Base-by-base conservation (phyloP, 495 filamentous ascomycete genomes). In the Penicillium arizonense region DNA sequence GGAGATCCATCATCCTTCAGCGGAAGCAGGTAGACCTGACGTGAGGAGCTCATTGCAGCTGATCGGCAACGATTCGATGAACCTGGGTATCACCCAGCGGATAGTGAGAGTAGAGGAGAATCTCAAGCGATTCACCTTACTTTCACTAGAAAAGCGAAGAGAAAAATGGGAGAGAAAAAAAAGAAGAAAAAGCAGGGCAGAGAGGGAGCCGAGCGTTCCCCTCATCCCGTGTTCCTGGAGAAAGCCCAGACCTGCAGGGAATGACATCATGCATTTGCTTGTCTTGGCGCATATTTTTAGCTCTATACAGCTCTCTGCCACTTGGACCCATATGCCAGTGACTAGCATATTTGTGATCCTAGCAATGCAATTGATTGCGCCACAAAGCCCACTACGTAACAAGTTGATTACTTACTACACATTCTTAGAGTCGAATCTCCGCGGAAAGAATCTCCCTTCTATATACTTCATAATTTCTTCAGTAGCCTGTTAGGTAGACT, bases 1-100 rank as follows among this genome's bases (percentile, higher is more conserved):
- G 95, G 95, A 55, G 91, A 87, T 59, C 95, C 95, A 72, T 88
- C 80, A 68, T 99, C 94, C 63, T 87, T 92, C 67, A 99, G 81
- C 44, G 88, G 88, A 45, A 99, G 79, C 57, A 94, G 74, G 71
- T 97, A 94, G 49, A 97, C 82, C 68, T 89, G 67, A 21, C 61
- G 63, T 24, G 66, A 51, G 53, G 61, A 40, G 49, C 56, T 41
- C 71, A 75, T 76, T 45, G 44, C 56, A 35, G 52, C 42, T 43
- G 45, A 21, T 40, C 20, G 37, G 24, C 26, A 43, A 43, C 13
- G 44, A 39, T 43, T 43, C 8, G 13, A 36, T 46, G 18, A 45
- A 45, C 23, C 30, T 20, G 28, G 38, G 13, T 34, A 28, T 42
- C 26, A 23, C 14, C 13, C n/a, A 43, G 23, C 20, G 13, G 48